phyloP scores from a whole-genome alignment of 495 filamentous ascomycete genomes.

The Geopyxis carbonaria region DNA sequence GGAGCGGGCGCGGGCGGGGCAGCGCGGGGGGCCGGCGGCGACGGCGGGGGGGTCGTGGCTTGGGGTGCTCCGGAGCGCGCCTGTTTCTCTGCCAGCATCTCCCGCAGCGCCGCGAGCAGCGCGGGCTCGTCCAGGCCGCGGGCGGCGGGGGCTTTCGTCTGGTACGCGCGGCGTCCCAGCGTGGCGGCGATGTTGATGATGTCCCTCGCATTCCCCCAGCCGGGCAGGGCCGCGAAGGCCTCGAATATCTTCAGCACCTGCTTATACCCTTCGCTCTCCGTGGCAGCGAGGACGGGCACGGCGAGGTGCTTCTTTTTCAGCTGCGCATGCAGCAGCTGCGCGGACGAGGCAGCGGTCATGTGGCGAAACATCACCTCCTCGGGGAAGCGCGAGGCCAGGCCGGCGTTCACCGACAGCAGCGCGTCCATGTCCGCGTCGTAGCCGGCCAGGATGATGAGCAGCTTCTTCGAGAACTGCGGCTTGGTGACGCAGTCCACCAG shows the following conservation, averaged over 20 bases:
- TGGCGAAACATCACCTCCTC: conserved; percentile 36
- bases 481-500: conserved; percentile 55
- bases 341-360: conserved; percentile 3
- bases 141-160: background rate
- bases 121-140: background rate
- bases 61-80: background rate
- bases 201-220: conserved; percentile 5
- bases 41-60: background rate
- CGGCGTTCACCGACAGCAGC: conserved; percentile 45
- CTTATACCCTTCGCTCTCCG: background rate
- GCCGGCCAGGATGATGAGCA: conserved; percentile 63
- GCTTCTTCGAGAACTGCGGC: conserved; percentile 40
- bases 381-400: conserved; percentile 44
- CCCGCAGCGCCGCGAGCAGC: background rate
- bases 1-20: background rate
- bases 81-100: background rate
- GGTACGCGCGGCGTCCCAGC: background rate
- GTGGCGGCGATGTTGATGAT: background rate
- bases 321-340: background rate
- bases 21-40: background rate
- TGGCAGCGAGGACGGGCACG: background rate
- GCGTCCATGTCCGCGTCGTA: conserved; percentile 55
- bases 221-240: background rate
- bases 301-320: conserved; percentile 1
- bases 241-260: background rate